Base-by-base conservation (phyloP, 1,139 yeast genomes). In the Candida pseudocylindracea region DNA sequence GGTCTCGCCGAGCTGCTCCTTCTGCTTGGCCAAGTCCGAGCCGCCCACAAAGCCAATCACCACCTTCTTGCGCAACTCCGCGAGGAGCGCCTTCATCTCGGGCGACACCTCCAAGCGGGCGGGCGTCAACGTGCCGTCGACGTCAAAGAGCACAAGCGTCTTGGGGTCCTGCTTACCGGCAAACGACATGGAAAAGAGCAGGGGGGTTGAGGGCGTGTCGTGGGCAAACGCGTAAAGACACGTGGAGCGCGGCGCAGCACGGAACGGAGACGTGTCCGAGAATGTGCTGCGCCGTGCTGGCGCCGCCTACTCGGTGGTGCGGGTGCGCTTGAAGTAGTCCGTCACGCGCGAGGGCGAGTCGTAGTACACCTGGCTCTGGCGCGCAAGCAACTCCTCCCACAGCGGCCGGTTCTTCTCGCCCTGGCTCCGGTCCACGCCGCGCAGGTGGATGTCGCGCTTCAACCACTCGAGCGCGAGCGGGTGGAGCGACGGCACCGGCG, bases 41-140 rank as follows among this genome's bases (percentile, higher is more conserved):
- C 99, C 99, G 54, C 99, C 99, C 42, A 88, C 99, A 46, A 85
- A 88, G 36, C 99, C 99, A 58, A 88, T 70, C 34, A 78, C 94
- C 44, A 72, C 88, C 62, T 83, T 81, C 60, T 81, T 61, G 61
- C 94, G 78, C 52, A 91, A 68, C 45, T 73, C 68, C 39, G 55
- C 54, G 46, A 88, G 67, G 34, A 78, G 60, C 40, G 67, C 55
- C 49, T 61, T 68, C 74, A 88, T 78, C 55, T 83, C 93, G 35
- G 71, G 76, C 32, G 93, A 73, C 47, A 80, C 60, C 35, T 49
- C 57, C 53, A 79, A 71, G 63, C 99, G 79, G 38, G 98, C 96
- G 42, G 96, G 98, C 32, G 98, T 88, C 55, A 88, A 67, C 37
- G 99, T 88, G 43, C 96, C 98, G 53, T 88, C 99, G 43, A 88